Percentiles rank a stretch among this genome's conserved stretches.
phyloP scores from a whole-genome alignment of 2,329 filamentous ascomycete genomes.

The Monilinia vaccinii-corymbosi region DNA sequence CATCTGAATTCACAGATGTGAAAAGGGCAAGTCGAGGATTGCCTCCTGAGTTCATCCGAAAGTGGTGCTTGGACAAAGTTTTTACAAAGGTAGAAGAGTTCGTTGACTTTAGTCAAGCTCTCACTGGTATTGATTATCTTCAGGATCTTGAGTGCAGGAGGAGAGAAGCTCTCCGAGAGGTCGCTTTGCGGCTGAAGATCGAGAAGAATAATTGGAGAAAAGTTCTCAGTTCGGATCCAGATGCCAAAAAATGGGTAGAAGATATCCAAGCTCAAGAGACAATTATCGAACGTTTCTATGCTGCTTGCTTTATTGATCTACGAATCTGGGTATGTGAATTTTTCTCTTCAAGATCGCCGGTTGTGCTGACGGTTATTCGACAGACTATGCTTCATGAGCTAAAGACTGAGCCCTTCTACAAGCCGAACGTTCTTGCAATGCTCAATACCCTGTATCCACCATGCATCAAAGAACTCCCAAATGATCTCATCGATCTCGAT shows the following conservation, averaged over 20 bases:
- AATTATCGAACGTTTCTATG: slow-evolving; percentile 18
- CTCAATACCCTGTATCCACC: slow-evolving; percentile 28
- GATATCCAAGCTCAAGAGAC: slow-evolving; percentile 18
- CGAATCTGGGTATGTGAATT: slow-evolving; percentile 23
- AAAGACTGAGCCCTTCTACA: slow-evolving; percentile 15
- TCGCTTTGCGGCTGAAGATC: slow-evolving; percentile 19
- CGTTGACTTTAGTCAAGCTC: slow-evolving; percentile 19
- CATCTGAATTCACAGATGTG: background rate
- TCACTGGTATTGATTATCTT: slow-evolving; percentile 25
- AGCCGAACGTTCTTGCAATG: slow-evolving; percentile 22
- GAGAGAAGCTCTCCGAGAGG: slow-evolving; percentile 15
- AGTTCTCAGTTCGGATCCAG: slow-evolving; percentile 14
- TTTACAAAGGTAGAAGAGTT: slow-evolving; percentile 17
- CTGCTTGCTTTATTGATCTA: slow-evolving; percentile 20
- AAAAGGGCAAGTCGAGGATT: slow-evolving; percentile 11
- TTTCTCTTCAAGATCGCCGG: background rate
- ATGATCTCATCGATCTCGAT: slow-evolving; percentile 14
- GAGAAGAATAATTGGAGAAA: slow-evolving; percentile 20
- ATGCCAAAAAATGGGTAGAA: slow-evolving; percentile 21
- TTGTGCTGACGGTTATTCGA: slow-evolving; percentile 4
- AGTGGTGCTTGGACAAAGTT: slow-evolving; percentile 16
- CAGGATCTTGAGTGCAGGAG: slow-evolving; percentile 22
- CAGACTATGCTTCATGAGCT: slow-evolving; percentile 25
- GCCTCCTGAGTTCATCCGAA: slow-evolving; percentile 14
- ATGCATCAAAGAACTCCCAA: slow-evolving; percentile 18